These are phyloP conservation scores for Auriscalpium orientale DNA, from an alignment of 768 basidiomycete genomes.

Conservation along the genomic window DNA sequence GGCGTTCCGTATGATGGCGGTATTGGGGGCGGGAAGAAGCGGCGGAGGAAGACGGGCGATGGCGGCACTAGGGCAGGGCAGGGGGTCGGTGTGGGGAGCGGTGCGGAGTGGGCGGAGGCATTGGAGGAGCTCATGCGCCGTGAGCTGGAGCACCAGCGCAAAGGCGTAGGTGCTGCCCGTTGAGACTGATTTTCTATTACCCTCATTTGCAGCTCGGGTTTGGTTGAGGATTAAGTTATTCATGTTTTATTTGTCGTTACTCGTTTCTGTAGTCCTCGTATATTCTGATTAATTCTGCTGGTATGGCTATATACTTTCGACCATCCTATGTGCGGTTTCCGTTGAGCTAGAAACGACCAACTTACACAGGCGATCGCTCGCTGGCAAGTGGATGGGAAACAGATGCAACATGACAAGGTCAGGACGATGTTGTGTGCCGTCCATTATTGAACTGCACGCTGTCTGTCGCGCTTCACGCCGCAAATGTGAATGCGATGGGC, in stretches of 20 bases:
- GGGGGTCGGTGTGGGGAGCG: background rate
- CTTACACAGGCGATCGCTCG: no score
- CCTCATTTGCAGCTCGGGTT: background rate
- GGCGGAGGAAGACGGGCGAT: background rate
- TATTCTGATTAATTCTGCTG: background rate
- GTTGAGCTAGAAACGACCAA: no score
- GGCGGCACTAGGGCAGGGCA: no score
- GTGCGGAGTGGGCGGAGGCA: constrained; percentile 8
- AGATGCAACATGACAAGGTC: no score
- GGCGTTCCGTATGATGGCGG: constrained; percentile 31
- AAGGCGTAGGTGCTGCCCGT: background rate
- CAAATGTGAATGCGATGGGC: no score
- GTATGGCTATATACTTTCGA: background rate
- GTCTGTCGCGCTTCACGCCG: no score
- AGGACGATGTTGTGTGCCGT: no score
- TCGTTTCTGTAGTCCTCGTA: background rate
- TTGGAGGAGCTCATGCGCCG: constrained; percentile 3
- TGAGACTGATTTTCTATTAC: background rate
- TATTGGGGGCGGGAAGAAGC: constrained; percentile 23
- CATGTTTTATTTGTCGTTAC: background rate
- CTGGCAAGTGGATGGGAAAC: no score
- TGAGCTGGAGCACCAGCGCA: background rate
- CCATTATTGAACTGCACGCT: no score
- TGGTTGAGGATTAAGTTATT: background rate
- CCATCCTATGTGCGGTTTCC: background rate